Evolutionary conservation across 805 yeast species (phyloP).

Genomic region (Lipomyces sp.): DNA sequence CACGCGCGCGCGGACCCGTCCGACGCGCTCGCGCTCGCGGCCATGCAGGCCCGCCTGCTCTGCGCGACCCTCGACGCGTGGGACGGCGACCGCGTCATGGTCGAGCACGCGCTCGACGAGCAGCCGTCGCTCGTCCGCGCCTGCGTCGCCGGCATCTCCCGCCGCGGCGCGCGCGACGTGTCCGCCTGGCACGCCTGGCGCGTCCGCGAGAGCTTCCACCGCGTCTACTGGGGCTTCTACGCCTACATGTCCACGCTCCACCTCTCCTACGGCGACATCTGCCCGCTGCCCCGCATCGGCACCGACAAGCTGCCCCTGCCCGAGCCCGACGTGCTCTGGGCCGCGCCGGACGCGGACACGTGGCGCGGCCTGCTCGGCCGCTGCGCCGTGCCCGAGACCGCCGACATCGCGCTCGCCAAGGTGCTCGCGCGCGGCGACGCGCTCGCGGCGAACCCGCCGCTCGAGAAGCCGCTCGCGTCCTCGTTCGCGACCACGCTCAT

Average conservation of each 20-base stretch:
- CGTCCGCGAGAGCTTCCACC: slow-evolving; percentile 13
- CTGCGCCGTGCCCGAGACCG: slow-evolving; percentile 7
- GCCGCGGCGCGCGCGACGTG: not conserved
- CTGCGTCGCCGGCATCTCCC: slow-evolving; percentile 13
- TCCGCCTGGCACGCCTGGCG: slow-evolving; percentile 7
- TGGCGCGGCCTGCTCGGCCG: slow-evolving; percentile 4
- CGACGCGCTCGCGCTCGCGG: slow-evolving; percentile 1
- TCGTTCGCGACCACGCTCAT: slow-evolving; percentile 13
- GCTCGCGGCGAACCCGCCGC: slow-evolving; percentile 1
- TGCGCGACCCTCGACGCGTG: slow-evolving; percentile 19
- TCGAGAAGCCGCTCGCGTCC: slow-evolving; percentile 1
- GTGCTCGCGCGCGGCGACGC: slow-evolving; percentile 7
- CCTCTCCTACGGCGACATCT: slow-evolving; percentile 14
- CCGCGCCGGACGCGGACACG: slow-evolving; percentile 9
- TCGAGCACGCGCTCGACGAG: slow-evolving; percentile 18
- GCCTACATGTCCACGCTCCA: slow-evolving; percentile 15
- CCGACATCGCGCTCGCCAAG: slow-evolving; percentile 12
- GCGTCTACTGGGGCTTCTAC: slow-evolving; percentile 18
- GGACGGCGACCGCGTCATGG: slow-evolving; percentile 11
- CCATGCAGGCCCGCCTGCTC: slow-evolving; percentile 15
- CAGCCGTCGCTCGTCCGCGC: slow-evolving; percentile 17
- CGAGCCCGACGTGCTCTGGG: slow-evolving; percentile 32
- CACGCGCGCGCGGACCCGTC: not conserved
- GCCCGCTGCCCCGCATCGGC: slow-evolving; percentile 22
- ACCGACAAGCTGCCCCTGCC: slow-evolving; percentile 29